A percentile compares a stretch with the other conserved stretches of the same genome.
Conservation (phyloP, 306 rosid genomes). For the apple (Malus domestica) region ASM211411v1 NC_041798.1:37913001-37913500, state of each 20-base stretch:
- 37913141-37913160: slow-evolving; percentile 53
- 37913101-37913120: slow-evolving; percentile 64
- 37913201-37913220: slow-evolving; percentile 40
- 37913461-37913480: slow-evolving; percentile 61
- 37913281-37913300: slow-evolving; percentile 21
- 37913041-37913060: slow-evolving; percentile 52
- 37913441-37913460: slow-evolving; percentile 72
- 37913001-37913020: slow-evolving; percentile 31
- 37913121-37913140: slow-evolving; percentile 52
- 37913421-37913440: slow-evolving; percentile 66
- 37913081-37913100: slow-evolving; percentile 57
- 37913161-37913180: slow-evolving; percentile 49
- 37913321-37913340: slow-evolving; percentile 37
- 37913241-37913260: slow-evolving; percentile 47
- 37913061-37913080: slow-evolving; percentile 62
- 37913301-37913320: slow-evolving; percentile 49
- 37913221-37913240: slow-evolving; percentile 53
- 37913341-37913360: slow-evolving; percentile 15
- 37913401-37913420: slow-evolving; percentile 60
- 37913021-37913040: slow-evolving; percentile 13
- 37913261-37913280: slow-evolving; percentile 25
- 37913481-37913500: slow-evolving; percentile 78
- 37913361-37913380: slow-evolving; percentile 65
- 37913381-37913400: slow-evolving; percentile 54
- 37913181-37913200: slow-evolving; percentile 53